A percentile compares a stretch with the other conserved stretches of the same genome.
Evolutionary conservation across 768 basidiomycete genomes (phyloP).

Genomic region (Strobilomyces confusus): DNA sequence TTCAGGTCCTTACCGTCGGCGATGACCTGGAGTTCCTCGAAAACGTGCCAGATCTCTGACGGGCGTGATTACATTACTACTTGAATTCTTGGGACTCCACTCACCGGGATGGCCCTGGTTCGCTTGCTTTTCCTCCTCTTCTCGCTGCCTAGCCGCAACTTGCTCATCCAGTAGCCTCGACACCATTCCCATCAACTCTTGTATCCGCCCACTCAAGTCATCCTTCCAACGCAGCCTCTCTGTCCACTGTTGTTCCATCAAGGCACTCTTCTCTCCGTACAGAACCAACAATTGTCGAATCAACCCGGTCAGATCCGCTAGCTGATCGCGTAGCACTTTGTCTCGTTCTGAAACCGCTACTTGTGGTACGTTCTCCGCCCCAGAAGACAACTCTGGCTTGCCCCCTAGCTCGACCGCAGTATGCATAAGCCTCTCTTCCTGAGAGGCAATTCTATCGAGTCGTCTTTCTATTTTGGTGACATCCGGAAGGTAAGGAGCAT

Average conservation of each 20-base stretch:
- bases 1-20: neutral
- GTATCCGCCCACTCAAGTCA: neutral
- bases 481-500: neutral
- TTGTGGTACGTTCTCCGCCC: neutral
- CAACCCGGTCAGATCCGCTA: conserved; percentile 60
- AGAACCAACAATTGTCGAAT: conserved; percentile 55
- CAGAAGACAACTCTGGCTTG: neutral
- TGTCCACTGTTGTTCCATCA: neutral
- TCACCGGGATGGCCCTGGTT: neutral
- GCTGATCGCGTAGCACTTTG: conserved; percentile 49
- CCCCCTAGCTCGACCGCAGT: neutral
- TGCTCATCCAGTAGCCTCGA: neutral
- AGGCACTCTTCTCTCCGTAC: neutral
- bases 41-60: neutral
- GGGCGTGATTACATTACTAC: no score
- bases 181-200: neutral
- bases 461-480: neutral
- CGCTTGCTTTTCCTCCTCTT: neutral
- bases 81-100: neutral
- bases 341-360: conserved; percentile 24
- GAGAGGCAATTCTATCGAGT: neutral
- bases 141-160: neutral
- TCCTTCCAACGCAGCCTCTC: neutral
- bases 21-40: no score
- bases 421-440: neutral